A percentile compares a stretch with the other conserved stretches of the same genome.
Conservation (phyloP, 331 rosid genomes). For the Malus hybrid region DNA sequence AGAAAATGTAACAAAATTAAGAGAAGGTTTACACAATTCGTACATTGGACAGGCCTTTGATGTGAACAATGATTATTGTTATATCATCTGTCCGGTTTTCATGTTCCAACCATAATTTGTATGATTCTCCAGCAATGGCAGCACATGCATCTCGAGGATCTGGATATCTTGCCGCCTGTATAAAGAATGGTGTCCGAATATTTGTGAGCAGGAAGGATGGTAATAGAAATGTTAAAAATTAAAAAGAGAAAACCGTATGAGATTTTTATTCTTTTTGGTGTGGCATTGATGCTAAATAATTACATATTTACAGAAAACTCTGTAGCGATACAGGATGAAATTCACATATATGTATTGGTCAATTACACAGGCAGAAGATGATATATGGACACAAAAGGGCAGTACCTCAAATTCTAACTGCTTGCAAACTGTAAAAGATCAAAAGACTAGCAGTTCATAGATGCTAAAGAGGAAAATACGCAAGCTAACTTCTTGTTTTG, state of each 20-base stretch:
- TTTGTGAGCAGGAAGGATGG: background rate
- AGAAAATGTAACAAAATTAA: background rate
- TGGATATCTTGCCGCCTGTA: slow-evolving; percentile 72
- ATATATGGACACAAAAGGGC: background rate
- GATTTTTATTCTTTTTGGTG: background rate
- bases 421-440: background rate
- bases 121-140: slow-evolving; percentile 92
- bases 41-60: slow-evolving; percentile 83
- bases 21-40: slow-evolving; percentile 11
- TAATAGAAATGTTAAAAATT: background rate
- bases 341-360: background rate
- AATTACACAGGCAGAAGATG: background rate
- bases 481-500: background rate
- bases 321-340: background rate
- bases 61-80: slow-evolving; percentile 80
- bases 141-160: slow-evolving; percentile 99
- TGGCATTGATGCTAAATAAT: background rate
- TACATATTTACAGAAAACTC: no score
- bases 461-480: background rate
- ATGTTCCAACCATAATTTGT: slow-evolving; percentile 79
- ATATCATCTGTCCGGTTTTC: slow-evolving; percentile 96
- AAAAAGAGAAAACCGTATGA: background rate
- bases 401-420: background rate
- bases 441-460: background rate
- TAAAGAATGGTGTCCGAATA: slow-evolving; percentile 11